A percentile compares a stretch with the other conserved stretches of the same genome.
Evolutionary conservation across 306 rosid species (phyloP).

Genomic region (Elaeagnus macrophylla): DNA sequence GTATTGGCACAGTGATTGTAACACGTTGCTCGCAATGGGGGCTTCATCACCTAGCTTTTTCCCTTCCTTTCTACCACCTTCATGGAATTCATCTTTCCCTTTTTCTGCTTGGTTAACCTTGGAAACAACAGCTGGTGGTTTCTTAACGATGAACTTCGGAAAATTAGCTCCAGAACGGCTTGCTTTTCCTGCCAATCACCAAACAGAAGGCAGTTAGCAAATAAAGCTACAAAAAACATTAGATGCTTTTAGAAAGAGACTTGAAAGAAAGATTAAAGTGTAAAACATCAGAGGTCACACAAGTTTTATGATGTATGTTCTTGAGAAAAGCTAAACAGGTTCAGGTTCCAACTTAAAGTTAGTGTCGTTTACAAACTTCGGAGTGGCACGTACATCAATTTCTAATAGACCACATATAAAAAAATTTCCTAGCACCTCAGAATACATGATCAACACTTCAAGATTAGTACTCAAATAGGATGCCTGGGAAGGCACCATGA

Average conservation of each 20-base stretch:
- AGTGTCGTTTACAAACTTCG: no score
- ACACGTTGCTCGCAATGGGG: constrained; percentile 17
- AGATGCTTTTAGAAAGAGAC: background rate
- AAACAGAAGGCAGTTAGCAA: constrained; percentile 5
- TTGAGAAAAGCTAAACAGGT: no score
- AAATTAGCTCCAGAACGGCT: constrained; percentile 14
- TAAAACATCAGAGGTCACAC: no score
- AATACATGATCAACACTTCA: no score
- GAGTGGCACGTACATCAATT: no score
- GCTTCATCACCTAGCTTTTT: constrained; percentile 19
- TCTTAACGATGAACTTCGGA: constrained; percentile 36
- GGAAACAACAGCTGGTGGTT: constrained; percentile 34
- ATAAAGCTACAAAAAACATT: background rate
- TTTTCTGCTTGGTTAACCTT: constrained; percentile 17
- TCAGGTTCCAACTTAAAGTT: no score
- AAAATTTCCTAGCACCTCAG: no score
- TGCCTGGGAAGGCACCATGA: no score
- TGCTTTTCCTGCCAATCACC: constrained; percentile 36
- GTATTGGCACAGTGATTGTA: constrained; percentile 44
- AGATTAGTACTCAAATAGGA: no score
- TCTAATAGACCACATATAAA: no score
- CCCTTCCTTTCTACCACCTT: constrained; percentile 15
- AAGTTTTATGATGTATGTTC: no score
- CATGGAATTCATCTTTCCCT: constrained; percentile 21
- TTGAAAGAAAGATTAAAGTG: background rate